Evolutionary conservation across 805 yeast genomes (phyloP).

Genomic region (Suhomyces faveliae): DNA sequence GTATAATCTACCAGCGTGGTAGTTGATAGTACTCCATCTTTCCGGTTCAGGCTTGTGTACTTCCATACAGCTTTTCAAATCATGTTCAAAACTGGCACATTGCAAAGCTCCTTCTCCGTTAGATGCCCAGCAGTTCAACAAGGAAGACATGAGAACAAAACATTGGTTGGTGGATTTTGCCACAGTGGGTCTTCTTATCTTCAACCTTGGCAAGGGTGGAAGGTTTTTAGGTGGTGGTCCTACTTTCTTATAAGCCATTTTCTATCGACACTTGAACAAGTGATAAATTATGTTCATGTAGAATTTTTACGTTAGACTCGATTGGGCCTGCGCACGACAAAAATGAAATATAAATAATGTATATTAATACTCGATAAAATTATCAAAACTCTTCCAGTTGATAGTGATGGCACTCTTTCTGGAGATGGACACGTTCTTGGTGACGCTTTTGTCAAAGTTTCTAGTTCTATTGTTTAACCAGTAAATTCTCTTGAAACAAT

Average conservation of each 20-base stretch:
- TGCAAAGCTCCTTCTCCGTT: conserved; percentile 76
- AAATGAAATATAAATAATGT: background rate
- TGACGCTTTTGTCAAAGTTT: background rate
- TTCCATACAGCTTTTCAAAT: conserved; percentile 74
- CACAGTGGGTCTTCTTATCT: conserved; percentile 63
- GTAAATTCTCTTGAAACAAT: conserved; percentile 30
- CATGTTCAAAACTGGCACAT: conserved; percentile 65
- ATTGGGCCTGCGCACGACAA: conserved; percentile 9
- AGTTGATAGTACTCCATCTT: conserved; percentile 47
- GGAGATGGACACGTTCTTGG: conserved; percentile 1
- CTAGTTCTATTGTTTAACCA: conserved; percentile 22
- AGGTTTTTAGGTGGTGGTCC: conserved; percentile 40
- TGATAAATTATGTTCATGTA: background rate
- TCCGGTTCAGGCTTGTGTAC: conserved; percentile 40
- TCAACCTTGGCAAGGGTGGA: conserved; percentile 74
- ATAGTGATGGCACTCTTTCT: conserved; percentile 3
- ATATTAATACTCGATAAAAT: conserved; percentile 7
- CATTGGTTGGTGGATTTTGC: conserved; percentile 68
- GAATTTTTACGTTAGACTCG: background rate
- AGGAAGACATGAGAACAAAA: conserved; percentile 74
- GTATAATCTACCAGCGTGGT: conserved; percentile 55
- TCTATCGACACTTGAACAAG: background rate
- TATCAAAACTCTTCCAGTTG: conserved; percentile 10
- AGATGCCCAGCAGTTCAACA: conserved; percentile 95
- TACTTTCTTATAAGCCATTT: conserved; percentile 45